Percentiles rank a stretch among this genome's conserved stretches.
Evolutionary conservation across 805 yeast genomes (phyloP).

Genomic region (Myxozyma lipomycoides): DNA sequence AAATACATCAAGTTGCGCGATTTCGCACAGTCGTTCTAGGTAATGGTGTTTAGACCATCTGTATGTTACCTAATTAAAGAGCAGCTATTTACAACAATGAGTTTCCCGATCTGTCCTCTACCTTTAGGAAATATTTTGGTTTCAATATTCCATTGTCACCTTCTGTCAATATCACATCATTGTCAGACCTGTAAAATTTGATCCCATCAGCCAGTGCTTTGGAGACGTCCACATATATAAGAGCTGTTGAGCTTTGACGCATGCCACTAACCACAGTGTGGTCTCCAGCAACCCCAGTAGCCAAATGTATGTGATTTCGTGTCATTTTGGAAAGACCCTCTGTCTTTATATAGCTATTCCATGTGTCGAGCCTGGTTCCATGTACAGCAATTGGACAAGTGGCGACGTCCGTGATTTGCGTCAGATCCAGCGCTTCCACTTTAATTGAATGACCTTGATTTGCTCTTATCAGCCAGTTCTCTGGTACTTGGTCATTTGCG

Average conservation of each 20-base stretch:
- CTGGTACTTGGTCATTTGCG: constrained; percentile 1
- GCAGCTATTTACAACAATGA: not conserved
- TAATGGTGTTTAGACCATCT: not conserved
- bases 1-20: constrained; percentile 17
- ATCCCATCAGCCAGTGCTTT: constrained; percentile 47
- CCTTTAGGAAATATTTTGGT: constrained; percentile 43
- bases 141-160: constrained; percentile 59
- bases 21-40: constrained; percentile 3
- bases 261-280: constrained; percentile 65
- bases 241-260: constrained; percentile 52
- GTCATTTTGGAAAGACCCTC: constrained; percentile 65
- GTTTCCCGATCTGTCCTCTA: constrained; percentile 37
- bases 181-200: constrained; percentile 57
- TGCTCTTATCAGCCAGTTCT: constrained; percentile 60
- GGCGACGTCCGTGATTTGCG: constrained; percentile 37
- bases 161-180: constrained; percentile 67
- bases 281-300: constrained; percentile 52
- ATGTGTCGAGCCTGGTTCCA: constrained; percentile 61
- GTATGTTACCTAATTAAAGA: not conserved
- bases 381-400: constrained; percentile 63
- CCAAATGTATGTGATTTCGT: constrained; percentile 83
- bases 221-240: constrained; percentile 59
- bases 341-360: constrained; percentile 46
- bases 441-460: constrained; percentile 85
- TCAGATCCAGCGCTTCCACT: constrained; percentile 43